These are phyloP conservation scores for Rusavskia elegans DNA, from an alignment of 495 filamentous ascomycete species.

Conservation along the genomic window DNA sequence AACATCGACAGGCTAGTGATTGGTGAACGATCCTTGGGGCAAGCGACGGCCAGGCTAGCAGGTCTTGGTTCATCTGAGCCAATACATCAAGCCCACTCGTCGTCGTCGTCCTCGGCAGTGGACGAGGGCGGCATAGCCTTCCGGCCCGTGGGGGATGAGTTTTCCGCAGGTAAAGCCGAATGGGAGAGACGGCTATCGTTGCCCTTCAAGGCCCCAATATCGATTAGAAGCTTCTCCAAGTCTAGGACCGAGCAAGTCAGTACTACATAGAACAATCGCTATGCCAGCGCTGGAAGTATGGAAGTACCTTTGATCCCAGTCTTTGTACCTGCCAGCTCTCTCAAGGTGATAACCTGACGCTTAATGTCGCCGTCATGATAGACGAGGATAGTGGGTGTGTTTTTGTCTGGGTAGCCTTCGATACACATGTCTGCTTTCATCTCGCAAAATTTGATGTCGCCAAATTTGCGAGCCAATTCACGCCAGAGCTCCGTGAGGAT, in stretches of 20 bases:
- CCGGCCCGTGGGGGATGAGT: conserved; percentile 27
- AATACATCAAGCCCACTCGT: conserved; percentile 54
- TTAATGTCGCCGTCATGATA: conserved; percentile 86
- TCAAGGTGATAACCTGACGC: conserved; percentile 74
- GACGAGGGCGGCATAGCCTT: conserved; percentile 24
- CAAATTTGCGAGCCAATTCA: conserved; percentile 63
- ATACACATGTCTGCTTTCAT: conserved; percentile 88
- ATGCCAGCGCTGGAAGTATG: background rate
- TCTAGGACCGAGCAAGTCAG: conserved; percentile 19
- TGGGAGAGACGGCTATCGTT: conserved; percentile 62
- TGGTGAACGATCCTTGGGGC: background rate
- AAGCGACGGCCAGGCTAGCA: background rate
- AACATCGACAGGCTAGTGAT: background rate
- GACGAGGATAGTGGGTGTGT: conserved; percentile 85
- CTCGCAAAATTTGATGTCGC: conserved; percentile 95
- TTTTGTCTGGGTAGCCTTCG: conserved; percentile 86
- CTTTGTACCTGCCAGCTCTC: conserved; percentile 52
- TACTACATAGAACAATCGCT: background rate
- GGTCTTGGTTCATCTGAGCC: background rate
- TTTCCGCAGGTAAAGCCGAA: conserved; percentile 22
- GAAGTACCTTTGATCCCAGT: conserved; percentile 46
- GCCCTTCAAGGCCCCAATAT: conserved; percentile 58
- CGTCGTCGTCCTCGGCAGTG: conserved; percentile 45
- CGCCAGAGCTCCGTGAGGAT: conserved; percentile 78
- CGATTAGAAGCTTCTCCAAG: conserved; percentile 63